A percentile compares a stretch with the other conserved stretches of the same genome.
These are phyloP conservation scores for Fusarium pilosicola DNA, from an alignment of 2,329 filamentous ascomycete species.

Conservation along the genomic window DNA sequence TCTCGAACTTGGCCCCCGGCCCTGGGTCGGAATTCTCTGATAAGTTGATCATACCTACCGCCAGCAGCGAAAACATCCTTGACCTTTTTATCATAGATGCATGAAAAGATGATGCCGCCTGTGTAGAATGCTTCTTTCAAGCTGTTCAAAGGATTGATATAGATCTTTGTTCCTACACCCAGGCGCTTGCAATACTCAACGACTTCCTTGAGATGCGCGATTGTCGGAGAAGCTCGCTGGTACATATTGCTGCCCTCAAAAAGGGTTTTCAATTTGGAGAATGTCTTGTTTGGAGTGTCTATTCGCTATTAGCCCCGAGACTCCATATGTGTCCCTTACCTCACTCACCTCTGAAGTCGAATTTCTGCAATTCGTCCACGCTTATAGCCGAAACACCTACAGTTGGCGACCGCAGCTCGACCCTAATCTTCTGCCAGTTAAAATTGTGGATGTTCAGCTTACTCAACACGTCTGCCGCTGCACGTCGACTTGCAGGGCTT, in stretches of 20 bases:
- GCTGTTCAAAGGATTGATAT: conserved; percentile 85
- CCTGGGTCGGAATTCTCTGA: conserved; percentile 82
- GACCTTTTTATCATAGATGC: conserved; percentile 84
- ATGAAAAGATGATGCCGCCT: conserved; percentile 89
- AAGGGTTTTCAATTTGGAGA: conserved; percentile 66
- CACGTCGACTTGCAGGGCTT: conserved; percentile 71
- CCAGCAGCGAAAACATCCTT: conserved; percentile 92
- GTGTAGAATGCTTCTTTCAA: conserved; percentile 92
- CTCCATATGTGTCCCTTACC: background rate
- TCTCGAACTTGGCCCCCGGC: conserved; percentile 70
- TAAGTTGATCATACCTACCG: conserved; percentile 89
- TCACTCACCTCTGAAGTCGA: conserved; percentile 82
- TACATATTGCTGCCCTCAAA: conserved; percentile 73
- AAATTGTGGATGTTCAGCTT: conserved; percentile 84
- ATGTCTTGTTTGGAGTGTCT: conserved; percentile 67
- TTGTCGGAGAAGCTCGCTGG: conserved; percentile 78
- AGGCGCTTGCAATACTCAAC: conserved; percentile 80
- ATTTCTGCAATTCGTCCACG: conserved; percentile 87
- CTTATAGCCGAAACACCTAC: conserved; percentile 89
- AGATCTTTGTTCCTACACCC: conserved; percentile 79
- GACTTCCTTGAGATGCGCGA: conserved; percentile 83
- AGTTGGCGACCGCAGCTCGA: conserved; percentile 81
- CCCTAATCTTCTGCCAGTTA: conserved; percentile 85
- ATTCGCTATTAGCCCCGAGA: conserved; percentile 27
- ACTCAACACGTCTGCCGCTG: conserved; percentile 84